Percentiles rank a stretch among this genome's conserved stretches.
Conservation (phyloP, 805 yeast genomes). For the Suhomyces prunicola region DNA sequence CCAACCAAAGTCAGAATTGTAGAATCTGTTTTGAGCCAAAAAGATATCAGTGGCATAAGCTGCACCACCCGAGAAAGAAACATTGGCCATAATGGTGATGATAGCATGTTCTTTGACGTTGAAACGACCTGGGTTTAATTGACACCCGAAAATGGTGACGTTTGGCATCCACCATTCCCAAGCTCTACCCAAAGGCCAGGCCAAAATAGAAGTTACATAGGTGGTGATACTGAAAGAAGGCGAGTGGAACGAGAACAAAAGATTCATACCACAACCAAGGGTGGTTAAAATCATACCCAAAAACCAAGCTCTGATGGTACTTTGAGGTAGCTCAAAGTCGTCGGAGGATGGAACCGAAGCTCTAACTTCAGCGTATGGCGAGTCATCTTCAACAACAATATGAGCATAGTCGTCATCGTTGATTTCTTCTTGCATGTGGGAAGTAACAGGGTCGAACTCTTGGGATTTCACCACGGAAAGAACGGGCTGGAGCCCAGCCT, state of each 20-base stretch:
- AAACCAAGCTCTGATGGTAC: slow-evolving; percentile 56
- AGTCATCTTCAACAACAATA: slow-evolving; percentile 38
- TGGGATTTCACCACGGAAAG: slow-evolving; percentile 16
- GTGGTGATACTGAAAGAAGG: slow-evolving; percentile 52
- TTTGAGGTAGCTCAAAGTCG: slow-evolving; percentile 47
- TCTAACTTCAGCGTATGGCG: slow-evolving; percentile 68
- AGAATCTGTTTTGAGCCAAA: slow-evolving; percentile 49
- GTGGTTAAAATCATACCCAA: slow-evolving; percentile 49
- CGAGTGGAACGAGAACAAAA: slow-evolving; percentile 54
- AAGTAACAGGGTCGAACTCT: slow-evolving; percentile 33
- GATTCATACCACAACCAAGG: slow-evolving; percentile 57
- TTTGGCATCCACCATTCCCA: slow-evolving; percentile 42
- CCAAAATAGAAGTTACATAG: slow-evolving; percentile 55
- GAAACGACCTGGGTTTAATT: slow-evolving; percentile 59
- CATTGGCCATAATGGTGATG: slow-evolving; percentile 52
- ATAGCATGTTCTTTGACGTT: slow-evolving; percentile 61
- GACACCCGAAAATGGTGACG: slow-evolving; percentile 28
- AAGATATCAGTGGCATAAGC: slow-evolving; percentile 60
- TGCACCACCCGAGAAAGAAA: slow-evolving; percentile 39
- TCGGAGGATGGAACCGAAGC: slow-evolving; percentile 55
- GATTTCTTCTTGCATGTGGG: slow-evolving; percentile 20
- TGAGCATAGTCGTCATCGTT: slow-evolving; percentile 39
- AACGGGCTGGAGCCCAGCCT: neutral
- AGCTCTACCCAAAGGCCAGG: slow-evolving; percentile 56
- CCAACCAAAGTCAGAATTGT: slow-evolving; percentile 42